Percentiles rank a stretch among this genome's conserved stretches.
phyloP scores from a whole-genome alignment of 2,329 filamentous ascomycete species.

The Pseudogymnoascus sp. region DNA sequence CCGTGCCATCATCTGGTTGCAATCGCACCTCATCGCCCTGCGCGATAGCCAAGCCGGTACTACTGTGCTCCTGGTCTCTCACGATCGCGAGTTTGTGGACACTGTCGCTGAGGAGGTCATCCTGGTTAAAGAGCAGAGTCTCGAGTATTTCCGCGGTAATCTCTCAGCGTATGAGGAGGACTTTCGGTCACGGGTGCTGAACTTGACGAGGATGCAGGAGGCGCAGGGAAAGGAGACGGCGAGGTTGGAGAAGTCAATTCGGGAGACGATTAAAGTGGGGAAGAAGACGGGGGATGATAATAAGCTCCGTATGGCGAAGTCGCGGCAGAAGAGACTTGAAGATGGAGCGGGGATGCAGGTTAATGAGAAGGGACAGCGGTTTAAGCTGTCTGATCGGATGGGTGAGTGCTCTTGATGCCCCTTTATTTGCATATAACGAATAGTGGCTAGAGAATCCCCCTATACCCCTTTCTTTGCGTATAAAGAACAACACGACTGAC shows the following conservation, averaged over 20 bases:
- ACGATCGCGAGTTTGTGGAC: constrained; percentile 74
- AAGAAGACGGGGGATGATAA: constrained; percentile 74
- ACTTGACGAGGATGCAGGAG: constrained; percentile 68
- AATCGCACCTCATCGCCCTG: constrained; percentile 57
- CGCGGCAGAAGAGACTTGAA: constrained; percentile 74
- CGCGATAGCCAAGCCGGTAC: constrained; percentile 44
- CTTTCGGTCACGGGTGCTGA: constrained; percentile 56
- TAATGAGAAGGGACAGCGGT: constrained; percentile 60
- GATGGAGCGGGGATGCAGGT: constrained; percentile 72
- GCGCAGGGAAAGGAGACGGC: constrained; percentile 73
- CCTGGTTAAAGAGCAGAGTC: constrained; percentile 61
- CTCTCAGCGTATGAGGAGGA: constrained; percentile 63
- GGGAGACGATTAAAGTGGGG: constrained; percentile 64
- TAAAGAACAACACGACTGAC: neutral
- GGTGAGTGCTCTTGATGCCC: neutral
- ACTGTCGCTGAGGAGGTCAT: constrained; percentile 68
- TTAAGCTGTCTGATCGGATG: constrained; percentile 54
- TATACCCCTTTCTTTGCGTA: neutral
- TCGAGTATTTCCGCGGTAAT: constrained; percentile 69
- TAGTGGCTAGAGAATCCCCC: neutral
- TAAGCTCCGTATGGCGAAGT: constrained; percentile 77
- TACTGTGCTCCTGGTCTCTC: constrained; percentile 71
- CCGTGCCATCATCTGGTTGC: constrained; percentile 76
- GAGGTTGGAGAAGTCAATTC: constrained; percentile 71
- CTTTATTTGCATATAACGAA: neutral